Evolutionary conservation across 495 filamentous ascomycete genomes (phyloP).

Genomic region (Talaromyces liani): DNA sequence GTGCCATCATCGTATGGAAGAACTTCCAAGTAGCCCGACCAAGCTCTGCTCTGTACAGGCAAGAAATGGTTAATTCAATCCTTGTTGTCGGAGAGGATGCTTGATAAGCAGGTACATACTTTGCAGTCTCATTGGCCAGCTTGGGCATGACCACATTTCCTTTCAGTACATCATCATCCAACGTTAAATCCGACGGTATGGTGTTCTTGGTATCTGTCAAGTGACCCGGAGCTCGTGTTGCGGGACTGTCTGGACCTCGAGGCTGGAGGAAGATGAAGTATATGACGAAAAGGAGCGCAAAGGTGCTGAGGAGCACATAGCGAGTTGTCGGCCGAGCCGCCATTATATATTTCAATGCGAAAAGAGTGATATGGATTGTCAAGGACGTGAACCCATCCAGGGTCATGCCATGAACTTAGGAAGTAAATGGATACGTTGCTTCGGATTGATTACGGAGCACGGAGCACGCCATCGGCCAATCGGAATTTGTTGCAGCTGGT

Average conservation of each 20-base stretch:
- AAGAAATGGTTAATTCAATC: constrained; percentile 13
- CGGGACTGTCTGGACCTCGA: constrained; percentile 33
- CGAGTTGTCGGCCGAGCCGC: constrained; percentile 36
- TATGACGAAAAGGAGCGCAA: constrained; percentile 25
- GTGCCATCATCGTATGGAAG: constrained; percentile 90
- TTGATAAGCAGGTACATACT: constrained; percentile 37
- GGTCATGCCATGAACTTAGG: neutral
- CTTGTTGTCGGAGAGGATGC: constrained; percentile 7
- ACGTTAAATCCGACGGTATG: constrained; percentile 15
- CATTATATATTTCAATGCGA: constrained; percentile 16
- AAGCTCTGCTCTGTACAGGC: constrained; percentile 62
- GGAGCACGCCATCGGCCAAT: neutral
- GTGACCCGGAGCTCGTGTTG: constrained; percentile 36
- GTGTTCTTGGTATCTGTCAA: constrained; percentile 16
- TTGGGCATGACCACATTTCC: constrained; percentile 83
- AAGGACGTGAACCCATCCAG: neutral
- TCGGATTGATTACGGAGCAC: neutral
- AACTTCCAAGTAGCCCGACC: constrained; percentile 87
- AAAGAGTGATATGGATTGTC: neutral
- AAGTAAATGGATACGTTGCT: neutral
- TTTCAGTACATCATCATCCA: constrained; percentile 43
- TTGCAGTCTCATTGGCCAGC: constrained; percentile 85
- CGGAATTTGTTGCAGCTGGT: neutral
- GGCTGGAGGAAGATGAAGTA: constrained; percentile 33
- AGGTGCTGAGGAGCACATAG: constrained; percentile 29